phyloP scores from a whole-genome alignment of 164 flowering plant genomes.

The Liriodendron chinense region DNA sequence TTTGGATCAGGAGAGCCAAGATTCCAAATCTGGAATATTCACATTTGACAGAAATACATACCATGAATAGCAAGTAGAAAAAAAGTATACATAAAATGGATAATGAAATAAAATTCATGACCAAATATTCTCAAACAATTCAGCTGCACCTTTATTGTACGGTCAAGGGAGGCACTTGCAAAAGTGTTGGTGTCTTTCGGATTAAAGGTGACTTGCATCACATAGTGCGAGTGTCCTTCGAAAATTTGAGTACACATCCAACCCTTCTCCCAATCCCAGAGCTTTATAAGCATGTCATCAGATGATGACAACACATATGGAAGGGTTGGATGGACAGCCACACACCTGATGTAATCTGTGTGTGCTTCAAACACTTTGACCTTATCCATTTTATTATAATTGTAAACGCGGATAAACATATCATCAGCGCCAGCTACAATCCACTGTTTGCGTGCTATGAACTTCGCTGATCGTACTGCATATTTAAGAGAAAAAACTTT shows the following conservation, averaged over 20 bases:
- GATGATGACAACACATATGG: conserved; percentile 89
- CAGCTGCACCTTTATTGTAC: conserved; percentile 75
- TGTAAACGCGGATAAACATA: conserved; percentile 92
- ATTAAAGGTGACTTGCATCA: conserved; percentile 95
- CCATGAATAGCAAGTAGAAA: conserved; percentile 1
- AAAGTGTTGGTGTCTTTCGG: conserved; percentile 96
- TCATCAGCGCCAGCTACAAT: conserved; percentile 98
- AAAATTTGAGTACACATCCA: conserved; percentile 88
- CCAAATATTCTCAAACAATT: background rate
- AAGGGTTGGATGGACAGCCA: conserved; percentile 89
- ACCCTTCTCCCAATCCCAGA: conserved; percentile 98
- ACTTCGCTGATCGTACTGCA: conserved; percentile 94
- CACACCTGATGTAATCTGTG: conserved; percentile 83
- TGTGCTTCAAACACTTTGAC: conserved; percentile 94
- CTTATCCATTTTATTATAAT: conserved; percentile 94
- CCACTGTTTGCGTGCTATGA: conserved; percentile 91
- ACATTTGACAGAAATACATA: background rate
- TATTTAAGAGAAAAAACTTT: conserved; percentile 1
- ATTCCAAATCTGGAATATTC: conserved; percentile 74
- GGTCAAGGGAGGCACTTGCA: conserved; percentile 98
- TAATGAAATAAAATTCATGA: background rate
- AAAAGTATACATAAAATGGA: background rate
- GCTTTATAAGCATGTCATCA: conserved; percentile 93
- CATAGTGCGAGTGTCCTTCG: conserved; percentile 97
- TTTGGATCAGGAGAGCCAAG: conserved; percentile 92